These are phyloP conservation scores for Chaetomium strumarium DNA, from an alignment of 2,329 filamentous ascomycete species.

Conservation along the genomic window DNA sequence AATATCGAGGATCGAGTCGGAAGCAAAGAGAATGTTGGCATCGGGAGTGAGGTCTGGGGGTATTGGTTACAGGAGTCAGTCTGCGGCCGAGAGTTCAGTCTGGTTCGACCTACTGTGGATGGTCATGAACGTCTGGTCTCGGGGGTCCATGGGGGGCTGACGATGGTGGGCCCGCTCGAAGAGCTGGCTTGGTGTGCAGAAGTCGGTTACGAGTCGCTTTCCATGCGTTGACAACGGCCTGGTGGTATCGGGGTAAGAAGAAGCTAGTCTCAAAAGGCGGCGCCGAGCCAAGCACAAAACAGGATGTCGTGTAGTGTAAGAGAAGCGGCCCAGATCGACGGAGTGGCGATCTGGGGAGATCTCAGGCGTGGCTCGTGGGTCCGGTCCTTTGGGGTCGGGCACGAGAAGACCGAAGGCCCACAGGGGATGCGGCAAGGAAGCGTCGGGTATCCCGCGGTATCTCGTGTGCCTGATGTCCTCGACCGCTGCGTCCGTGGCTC, in stretches of 20 bases:
- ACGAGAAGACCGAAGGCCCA: slow-evolving; percentile 8
- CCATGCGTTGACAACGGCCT: slow-evolving; percentile 19
- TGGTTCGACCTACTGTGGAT: slow-evolving; percentile 65
- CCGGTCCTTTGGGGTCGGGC: slow-evolving; percentile 5
- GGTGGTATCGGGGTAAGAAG: slow-evolving; percentile 12
- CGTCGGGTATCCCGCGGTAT: slow-evolving; percentile 14
- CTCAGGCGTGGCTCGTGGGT: slow-evolving; percentile 5
- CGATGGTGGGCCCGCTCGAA: slow-evolving; percentile 21
- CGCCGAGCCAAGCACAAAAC: slow-evolving; percentile 13
- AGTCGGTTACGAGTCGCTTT: slow-evolving; percentile 19
- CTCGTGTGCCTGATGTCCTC: slow-evolving; percentile 25
- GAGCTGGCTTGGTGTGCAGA: slow-evolving; percentile 19
- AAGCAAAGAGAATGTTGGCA: slow-evolving; percentile 75
- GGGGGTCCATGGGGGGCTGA: slow-evolving; percentile 56
- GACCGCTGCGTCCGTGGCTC: slow-evolving; percentile 31
- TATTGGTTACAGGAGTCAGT: slow-evolving; percentile 10
- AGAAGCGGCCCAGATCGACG: not conserved
- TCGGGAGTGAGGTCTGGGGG: slow-evolving; percentile 64
- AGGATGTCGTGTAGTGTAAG: slow-evolving; percentile 11
- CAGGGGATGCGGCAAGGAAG: slow-evolving; percentile 10
- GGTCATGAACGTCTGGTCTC: slow-evolving; percentile 86
- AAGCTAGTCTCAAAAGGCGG: slow-evolving; percentile 19
- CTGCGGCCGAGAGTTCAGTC: not conserved
- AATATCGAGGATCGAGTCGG: slow-evolving; percentile 77
- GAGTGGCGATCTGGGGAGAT: not conserved